These are phyloP conservation scores for Fusarium nisikadoi DNA, from an alignment of 2,329 filamentous ascomycete genomes.

Conservation along the genomic window DNA sequence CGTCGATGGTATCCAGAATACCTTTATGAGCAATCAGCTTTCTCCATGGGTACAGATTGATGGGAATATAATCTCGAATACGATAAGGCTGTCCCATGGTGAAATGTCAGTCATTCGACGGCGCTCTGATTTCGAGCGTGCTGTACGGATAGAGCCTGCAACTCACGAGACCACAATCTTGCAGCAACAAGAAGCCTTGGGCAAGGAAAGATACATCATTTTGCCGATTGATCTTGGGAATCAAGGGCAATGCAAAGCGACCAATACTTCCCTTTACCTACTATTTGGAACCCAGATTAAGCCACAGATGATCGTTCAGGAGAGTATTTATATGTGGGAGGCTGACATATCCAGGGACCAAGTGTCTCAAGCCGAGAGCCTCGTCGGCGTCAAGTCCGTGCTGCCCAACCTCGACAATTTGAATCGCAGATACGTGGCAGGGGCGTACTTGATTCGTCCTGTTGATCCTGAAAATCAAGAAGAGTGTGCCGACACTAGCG, in stretches of 20 bases:
- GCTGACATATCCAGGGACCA: background rate
- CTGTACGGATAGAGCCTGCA: background rate
- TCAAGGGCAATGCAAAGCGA: background rate
- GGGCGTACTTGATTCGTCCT: accelerated
- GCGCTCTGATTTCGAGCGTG: background rate
- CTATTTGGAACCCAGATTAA: background rate
- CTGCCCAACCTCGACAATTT: background rate
- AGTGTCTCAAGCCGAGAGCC: background rate
- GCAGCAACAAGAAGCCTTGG: background rate
- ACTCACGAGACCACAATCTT: accelerated
- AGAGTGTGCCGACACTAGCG: accelerated
- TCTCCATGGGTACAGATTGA: background rate
- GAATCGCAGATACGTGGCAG: background rate
- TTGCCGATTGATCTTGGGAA: background rate
- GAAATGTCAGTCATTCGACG: background rate
- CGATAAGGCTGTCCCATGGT: accelerated
- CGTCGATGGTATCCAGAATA: background rate
- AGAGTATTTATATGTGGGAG: background rate
- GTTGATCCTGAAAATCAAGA: background rate
- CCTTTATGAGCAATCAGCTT: background rate
- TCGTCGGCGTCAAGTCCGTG: background rate
- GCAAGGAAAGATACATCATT: background rate
- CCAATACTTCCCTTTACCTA: accelerated
- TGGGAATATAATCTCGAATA: background rate
- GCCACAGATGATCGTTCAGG: background rate